Percentiles rank a stretch among this genome's conserved stretches.
Conservation (phyloP, 805 yeast species). For the Wickerhamiella sorbophila region DNA sequence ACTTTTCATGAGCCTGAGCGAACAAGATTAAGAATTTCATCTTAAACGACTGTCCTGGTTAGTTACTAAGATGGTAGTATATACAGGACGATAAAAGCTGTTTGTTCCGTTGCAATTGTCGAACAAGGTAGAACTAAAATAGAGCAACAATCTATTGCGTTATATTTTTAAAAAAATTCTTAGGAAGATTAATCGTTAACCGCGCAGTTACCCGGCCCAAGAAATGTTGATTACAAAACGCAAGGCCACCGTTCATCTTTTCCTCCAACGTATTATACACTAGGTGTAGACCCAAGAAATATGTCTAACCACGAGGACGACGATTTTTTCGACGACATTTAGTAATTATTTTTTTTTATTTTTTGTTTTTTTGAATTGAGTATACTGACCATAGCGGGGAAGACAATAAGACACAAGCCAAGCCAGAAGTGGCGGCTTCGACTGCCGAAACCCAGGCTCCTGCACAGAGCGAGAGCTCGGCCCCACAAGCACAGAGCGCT, state of each 20-base stretch:
- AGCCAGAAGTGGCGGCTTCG: slow-evolving; percentile 6
- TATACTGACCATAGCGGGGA: slow-evolving; percentile 23
- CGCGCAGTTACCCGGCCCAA: too few species aligned
- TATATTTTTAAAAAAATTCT: not conserved
- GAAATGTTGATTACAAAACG: too few species aligned
- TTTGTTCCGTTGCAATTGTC: not conserved
- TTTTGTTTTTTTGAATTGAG: slow-evolving; percentile 15
- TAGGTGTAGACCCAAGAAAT: slow-evolving; percentile 1
- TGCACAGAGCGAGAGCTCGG: slow-evolving; percentile 5
- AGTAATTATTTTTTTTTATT: slow-evolving; percentile 26
- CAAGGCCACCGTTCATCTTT: too few species aligned
- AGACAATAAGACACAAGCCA: slow-evolving; percentile 16
- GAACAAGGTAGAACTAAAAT: not conserved
- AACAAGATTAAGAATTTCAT: slow-evolving; percentile 57
- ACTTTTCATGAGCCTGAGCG: slow-evolving; percentile 71
- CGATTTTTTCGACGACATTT: slow-evolving; percentile 85
- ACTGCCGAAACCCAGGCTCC: slow-evolving; percentile 1
- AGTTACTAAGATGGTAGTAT: too few species aligned
- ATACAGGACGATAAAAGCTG: too few species aligned
- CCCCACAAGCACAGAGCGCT: slow-evolving; percentile 12
- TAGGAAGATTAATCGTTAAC: too few species aligned
- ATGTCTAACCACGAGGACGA: slow-evolving; percentile 78
- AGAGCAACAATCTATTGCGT: not conserved
- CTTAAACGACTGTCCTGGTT: not conserved
- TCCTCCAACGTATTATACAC: not conserved